Percentiles rank a stretch among this genome's conserved stretches.
These are phyloP conservation scores for Emmonsia crescens DNA, from an alignment of 2,329 filamentous ascomycete species.

Conservation along the genomic window DNA sequence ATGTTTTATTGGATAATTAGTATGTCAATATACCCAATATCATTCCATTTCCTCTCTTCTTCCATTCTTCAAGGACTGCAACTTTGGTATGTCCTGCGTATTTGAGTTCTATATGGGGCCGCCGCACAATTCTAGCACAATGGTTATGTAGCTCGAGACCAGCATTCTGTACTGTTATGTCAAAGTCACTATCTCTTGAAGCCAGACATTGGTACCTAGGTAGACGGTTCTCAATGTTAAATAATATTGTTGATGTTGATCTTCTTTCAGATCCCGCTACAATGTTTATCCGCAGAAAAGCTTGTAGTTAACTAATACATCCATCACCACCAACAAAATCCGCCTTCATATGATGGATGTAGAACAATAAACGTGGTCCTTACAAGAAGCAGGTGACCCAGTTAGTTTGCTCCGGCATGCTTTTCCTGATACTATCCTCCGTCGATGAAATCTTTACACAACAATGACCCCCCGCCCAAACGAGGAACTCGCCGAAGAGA, in stretches of 20 bases:
- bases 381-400: neutral
- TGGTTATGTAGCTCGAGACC: neutral
- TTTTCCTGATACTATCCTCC: neutral
- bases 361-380: too few relatives aligned
- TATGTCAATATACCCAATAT: neutral
- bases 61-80: neutral
- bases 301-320: neutral
- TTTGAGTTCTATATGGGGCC: neutral
- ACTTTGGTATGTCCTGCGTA: neutral
- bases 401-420: neutral
- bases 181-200: neutral
- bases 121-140: too few relatives aligned
- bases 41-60: neutral
- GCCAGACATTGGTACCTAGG: neutral
- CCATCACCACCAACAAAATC: too few relatives aligned
- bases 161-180: neutral
- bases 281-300: neutral
- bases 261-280: neutral
- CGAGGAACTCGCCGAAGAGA: slow-evolving; percentile 37
- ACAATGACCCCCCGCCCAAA: slow-evolving; percentile 16
- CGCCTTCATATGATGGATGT: too few relatives aligned
- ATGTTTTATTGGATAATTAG: neutral
- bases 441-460: neutral
- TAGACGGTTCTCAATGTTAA: too few relatives aligned
- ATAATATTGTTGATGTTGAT: neutral